These are phyloP conservation scores for Letharia columbiana DNA, from an alignment of 495 filamentous ascomycete genomes.

Conservation along the genomic window DNA sequence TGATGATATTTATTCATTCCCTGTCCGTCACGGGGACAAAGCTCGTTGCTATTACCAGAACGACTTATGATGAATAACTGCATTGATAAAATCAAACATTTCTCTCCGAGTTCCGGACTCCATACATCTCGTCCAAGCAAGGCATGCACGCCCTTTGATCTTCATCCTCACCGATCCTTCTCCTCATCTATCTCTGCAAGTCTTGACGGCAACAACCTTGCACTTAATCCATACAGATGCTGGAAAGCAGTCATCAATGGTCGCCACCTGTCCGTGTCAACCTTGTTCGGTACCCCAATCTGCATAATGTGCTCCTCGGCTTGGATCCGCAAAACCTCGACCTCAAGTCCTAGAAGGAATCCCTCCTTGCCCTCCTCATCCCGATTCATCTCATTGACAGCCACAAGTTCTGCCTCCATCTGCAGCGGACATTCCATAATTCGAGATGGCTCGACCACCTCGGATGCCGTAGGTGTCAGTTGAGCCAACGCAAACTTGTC, in stretches of 20 bases:
- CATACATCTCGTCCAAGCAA: not conserved
- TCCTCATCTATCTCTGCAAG: constrained; percentile 6
- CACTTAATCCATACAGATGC: not conserved
- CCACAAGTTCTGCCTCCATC: constrained; percentile 34
- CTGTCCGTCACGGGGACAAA: not conserved
- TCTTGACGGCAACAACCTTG: not conserved
- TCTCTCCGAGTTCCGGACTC: not conserved
- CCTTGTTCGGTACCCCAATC: not conserved
- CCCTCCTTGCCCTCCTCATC: constrained; percentile 26
- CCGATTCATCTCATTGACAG: constrained; percentile 29
- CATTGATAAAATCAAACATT: not conserved
- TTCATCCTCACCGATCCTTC: not conserved
- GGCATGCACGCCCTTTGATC: not conserved
- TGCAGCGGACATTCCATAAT: not conserved
- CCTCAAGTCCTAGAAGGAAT: constrained; percentile 27
- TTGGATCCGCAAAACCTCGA: constrained; percentile 30
- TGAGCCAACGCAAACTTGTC: constrained; percentile 36
- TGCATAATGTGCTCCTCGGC: not conserved
- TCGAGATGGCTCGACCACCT: not conserved
- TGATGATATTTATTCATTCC: not conserved
- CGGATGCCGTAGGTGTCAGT: constrained; percentile 30
- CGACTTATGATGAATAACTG: no score
- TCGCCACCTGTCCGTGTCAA: not conserved
- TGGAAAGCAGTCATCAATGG: constrained; percentile 6
- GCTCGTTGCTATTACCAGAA: no score